Evolutionary conservation across 2,329 filamentous ascomycete genomes (phyloP).

Genomic region (Sarocladium brachiariae): DNA sequence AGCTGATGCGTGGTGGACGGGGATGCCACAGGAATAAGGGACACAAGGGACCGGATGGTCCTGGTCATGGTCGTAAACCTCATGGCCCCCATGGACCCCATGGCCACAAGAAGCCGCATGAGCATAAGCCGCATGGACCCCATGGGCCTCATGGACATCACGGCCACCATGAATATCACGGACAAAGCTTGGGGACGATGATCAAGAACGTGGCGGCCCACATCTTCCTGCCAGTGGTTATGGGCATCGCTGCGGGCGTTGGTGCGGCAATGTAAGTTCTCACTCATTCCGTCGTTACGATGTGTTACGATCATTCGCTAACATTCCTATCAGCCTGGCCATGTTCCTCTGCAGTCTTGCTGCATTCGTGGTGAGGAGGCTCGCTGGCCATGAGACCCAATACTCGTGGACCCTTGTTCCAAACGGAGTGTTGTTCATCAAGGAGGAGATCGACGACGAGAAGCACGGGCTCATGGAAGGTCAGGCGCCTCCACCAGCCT

Average conservation of each 20-base stretch:
- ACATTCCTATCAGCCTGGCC: conserved; percentile 40
- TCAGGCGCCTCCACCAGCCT: conserved; percentile 22
- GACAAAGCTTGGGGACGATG: conserved; percentile 37
- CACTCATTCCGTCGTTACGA: not conserved
- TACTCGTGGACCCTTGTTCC: conserved; percentile 23
- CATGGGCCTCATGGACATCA: not conserved
- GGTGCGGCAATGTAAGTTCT: conserved; percentile 53
- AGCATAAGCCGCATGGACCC: conserved; percentile 6
- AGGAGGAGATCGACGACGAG: conserved; percentile 35
- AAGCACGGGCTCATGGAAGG: conserved; percentile 42
- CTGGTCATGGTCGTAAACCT: not conserved
- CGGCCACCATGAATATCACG: conserved; percentile 11
- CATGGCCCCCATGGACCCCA: not conserved
- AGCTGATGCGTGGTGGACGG: conserved; percentile 16
- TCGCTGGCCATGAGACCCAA: conserved; percentile 22
- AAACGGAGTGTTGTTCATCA: conserved; percentile 24
- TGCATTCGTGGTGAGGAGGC: conserved; percentile 41
- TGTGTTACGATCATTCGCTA: conserved; percentile 16
- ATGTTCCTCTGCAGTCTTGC: conserved; percentile 59
- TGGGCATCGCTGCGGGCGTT: conserved; percentile 63
- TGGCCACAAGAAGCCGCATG: too few species aligned
- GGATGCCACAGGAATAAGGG: conserved; percentile 17
- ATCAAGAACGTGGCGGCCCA: conserved; percentile 52
- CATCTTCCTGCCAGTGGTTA: conserved; percentile 59
- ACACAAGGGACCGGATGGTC: too few species aligned